A percentile compares a stretch with the other conserved stretches of the same genome.
These are phyloP conservation scores for Clarireedia monteithiana DNA, from an alignment of 2,329 filamentous ascomycete species.

Conservation along the genomic window DNA sequence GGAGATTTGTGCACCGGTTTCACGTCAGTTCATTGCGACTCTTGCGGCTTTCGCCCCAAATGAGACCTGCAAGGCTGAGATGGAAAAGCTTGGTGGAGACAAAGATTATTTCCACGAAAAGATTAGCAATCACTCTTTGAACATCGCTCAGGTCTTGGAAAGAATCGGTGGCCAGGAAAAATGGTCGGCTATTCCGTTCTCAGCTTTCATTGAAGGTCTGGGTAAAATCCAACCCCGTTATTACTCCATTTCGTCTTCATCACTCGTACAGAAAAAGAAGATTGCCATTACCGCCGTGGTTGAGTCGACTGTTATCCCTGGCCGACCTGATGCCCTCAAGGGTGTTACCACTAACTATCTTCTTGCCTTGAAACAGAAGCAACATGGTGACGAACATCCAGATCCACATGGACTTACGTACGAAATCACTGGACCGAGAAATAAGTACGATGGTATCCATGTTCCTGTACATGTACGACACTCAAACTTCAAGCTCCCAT, in stretches of 20 bases:
- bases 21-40: constrained; percentile 86
- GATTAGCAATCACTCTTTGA: constrained; percentile 73
- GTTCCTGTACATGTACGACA: constrained; percentile 93
- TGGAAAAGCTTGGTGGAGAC: constrained; percentile 81
- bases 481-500: constrained; percentile 98
- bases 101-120: constrained; percentile 93
- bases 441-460: constrained; percentile 95
- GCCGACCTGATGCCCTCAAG: constrained; percentile 70
- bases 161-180: constrained; percentile 63
- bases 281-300: constrained; percentile 94
- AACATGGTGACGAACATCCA: constrained; percentile 77
- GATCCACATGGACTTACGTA: constrained; percentile 81
- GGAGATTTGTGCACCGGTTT: constrained; percentile 91
- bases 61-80: constrained; percentile 77
- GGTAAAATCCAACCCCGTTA: constrained; percentile 95
- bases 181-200: constrained; percentile 86
- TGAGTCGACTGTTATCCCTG: constrained; percentile 71
- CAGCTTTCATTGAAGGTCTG: constrained; percentile 85
- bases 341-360: constrained; percentile 98
- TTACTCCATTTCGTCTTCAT: constrained; percentile 98
- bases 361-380: constrained; percentile 90
- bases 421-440: constrained; percentile 78
- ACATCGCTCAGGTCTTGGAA: constrained; percentile 79
- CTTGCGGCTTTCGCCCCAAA: constrained; percentile 84
- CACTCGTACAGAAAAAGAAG: constrained; percentile 80